Evolutionary conservation across 345 rosid genomes (phyloP).

Genomic region (Punica granatum): DNA sequence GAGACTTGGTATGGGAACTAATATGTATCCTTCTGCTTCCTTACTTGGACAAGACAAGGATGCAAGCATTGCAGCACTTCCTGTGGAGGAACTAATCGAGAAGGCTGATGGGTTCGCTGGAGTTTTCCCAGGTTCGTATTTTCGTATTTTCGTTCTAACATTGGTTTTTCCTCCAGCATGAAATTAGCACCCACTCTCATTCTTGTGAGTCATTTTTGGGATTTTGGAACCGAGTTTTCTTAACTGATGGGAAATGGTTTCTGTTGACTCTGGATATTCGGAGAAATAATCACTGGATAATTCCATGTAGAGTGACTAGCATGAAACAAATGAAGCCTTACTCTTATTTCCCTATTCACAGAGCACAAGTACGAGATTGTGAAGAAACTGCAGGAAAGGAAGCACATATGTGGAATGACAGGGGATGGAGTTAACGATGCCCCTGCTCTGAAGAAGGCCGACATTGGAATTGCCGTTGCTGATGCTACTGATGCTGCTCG

Average conservation of each 20-base stretch:
- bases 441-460: slow-evolving; percentile 91
- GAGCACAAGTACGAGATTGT: slow-evolving; percentile 97
- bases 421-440: slow-evolving; percentile 99
- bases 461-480: slow-evolving; percentile 90
- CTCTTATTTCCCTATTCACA: slow-evolving; percentile 12
- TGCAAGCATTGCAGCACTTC: slow-evolving; percentile 49
- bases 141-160: neutral
- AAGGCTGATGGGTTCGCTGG: slow-evolving; percentile 95
- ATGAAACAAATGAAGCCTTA: neutral
- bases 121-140: slow-evolving; percentile 74
- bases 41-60: slow-evolving; percentile 73
- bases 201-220: neutral
- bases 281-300: neutral
- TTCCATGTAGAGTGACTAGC: neutral
- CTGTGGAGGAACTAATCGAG: slow-evolving; percentile 80
- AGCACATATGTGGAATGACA: slow-evolving; percentile 90
- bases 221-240: neutral
- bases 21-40: slow-evolving; percentile 91
- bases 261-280: too few relatives aligned
- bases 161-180: neutral
- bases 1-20: slow-evolving; percentile 92
- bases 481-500: slow-evolving; percentile 94
- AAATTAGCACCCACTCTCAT: neutral
- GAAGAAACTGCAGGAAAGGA: slow-evolving; percentile 77
- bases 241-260: too few relatives aligned